Evolutionary conservation across 768 basidiomycete species (phyloP), one percentile per base, ranked within the genome.

Genomic region (Boletus insuetus): DNA sequence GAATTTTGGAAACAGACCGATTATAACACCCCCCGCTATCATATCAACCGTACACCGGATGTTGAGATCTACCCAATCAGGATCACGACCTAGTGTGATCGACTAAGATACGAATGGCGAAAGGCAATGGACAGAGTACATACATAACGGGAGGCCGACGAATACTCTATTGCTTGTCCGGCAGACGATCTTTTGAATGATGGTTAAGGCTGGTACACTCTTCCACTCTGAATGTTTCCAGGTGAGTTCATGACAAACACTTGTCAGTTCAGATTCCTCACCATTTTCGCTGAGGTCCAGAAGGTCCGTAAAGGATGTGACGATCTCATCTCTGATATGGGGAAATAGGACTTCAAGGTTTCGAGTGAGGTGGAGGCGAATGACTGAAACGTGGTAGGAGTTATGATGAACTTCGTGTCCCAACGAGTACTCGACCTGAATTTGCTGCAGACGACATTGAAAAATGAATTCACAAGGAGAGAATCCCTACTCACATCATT

Each of bases 241-340:
- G 14, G 11, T 39, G 35, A 12, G 8, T 39, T n/a, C 3, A 2
- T 4, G 38, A n/a, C 3, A 39, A 39, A 9, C 38, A 39, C 17
- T 13, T 14, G 34, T 34, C 12, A 13, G 13, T 34, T 34, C 13
- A 14, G 34, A 34, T 34, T 12, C 13, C 34, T 12, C 17, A 39
- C 38, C 38, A 13, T n/a, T 16, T 7, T n/a, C 41, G 43, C 22
- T 53, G 14, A 65, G 49, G 46, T 55, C 49, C n/a, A 83, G 67
- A 32, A 68, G 59, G 1, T 77, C 77, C 3, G 65, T 59, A 49
- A 82, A 77, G 0, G 81, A 69, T 0, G 64, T 49, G 1, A 61
- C 39, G 22, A 82, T 66, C 55, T 85, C 84, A 20, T 79, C 74
- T 10, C 69, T 71, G 14, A 84, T 61, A 17, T 74, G 71, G 1